phyloP scores from a whole-genome alignment of 2,329 filamentous ascomycete species.

The Esteya vermicola region DNA sequence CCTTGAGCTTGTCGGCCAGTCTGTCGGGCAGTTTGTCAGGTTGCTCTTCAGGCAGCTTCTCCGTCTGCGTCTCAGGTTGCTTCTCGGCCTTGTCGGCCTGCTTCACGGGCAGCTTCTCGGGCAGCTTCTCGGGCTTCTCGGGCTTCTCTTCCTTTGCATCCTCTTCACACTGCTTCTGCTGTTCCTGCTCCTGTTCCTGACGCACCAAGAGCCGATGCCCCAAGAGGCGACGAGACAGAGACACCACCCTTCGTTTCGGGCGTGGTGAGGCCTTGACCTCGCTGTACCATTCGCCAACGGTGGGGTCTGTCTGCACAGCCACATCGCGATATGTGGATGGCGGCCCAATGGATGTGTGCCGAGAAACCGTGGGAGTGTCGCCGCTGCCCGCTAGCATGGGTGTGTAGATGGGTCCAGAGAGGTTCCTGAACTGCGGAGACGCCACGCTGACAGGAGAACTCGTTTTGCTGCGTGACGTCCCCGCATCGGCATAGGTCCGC shows the following conservation, averaged over 20 bases:
- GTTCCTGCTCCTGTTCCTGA: conserved; percentile 13
- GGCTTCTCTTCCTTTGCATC: background rate
- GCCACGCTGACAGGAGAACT: conserved; percentile 31
- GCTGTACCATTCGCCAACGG: conserved; percentile 38
- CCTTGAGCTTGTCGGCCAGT: no score
- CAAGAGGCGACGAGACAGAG: conserved; percentile 37
- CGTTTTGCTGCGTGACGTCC: conserved; percentile 38
- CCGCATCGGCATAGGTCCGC: conserved; percentile 35
- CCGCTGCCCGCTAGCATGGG: background rate
- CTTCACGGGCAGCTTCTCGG: background rate
- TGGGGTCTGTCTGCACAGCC: conserved; percentile 39
- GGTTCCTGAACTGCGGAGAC: conserved; percentile 21
- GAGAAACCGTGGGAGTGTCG: conserved; percentile 12
- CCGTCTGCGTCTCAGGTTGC: background rate
- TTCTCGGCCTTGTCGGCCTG: background rate
- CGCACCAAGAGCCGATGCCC: conserved; percentile 30
- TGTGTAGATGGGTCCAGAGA: background rate
- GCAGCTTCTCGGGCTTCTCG: background rate
- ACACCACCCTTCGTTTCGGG: conserved; percentile 34
- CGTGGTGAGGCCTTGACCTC: conserved; percentile 19
- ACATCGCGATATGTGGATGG: conserved; percentile 34
- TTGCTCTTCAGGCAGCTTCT: no score
- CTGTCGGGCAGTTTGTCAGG: no score
- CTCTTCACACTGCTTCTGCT: conserved; percentile 6
- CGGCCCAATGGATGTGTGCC: conserved; percentile 23